Conservation (phyloP, 129 eudicot species). For the Cynara cardunculus region DNA sequence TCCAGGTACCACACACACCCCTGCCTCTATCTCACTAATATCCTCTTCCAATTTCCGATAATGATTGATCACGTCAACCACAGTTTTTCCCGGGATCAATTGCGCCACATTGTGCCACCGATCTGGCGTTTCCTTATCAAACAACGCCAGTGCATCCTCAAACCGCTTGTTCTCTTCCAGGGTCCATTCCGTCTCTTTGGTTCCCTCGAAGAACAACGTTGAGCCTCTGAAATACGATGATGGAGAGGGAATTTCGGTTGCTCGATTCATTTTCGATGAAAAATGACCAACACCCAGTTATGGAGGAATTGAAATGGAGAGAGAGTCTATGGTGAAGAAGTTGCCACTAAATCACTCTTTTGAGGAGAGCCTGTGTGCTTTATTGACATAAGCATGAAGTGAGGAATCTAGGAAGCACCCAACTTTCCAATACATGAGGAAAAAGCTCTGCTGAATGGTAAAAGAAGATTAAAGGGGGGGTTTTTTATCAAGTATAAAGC, state of each 20-base stretch:
- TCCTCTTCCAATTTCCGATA: constrained; percentile 68
- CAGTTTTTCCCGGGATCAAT: constrained; percentile 74
- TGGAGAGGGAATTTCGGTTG: constrained; percentile 33
- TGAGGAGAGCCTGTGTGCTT: constrained; percentile 28
- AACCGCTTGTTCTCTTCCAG: constrained; percentile 74
- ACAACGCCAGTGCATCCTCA: constrained; percentile 70
- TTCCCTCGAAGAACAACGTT: constrained; percentile 53
- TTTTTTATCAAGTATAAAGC: constrained; percentile 8
- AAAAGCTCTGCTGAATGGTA: constrained; percentile 27
- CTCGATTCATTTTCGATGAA: constrained; percentile 29
- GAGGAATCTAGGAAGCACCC: constrained; percentile 44
- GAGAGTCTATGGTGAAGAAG: constrained; percentile 12
- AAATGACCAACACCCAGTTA: neutral
- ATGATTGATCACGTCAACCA: constrained; percentile 67
- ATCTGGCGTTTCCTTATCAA: constrained; percentile 74
- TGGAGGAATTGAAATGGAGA: constrained; percentile 3
- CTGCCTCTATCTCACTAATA: constrained; percentile 82
- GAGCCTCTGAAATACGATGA: constrained; percentile 32
- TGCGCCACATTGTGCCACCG: constrained; percentile 83
- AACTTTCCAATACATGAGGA: constrained; percentile 48
- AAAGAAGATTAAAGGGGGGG: neutral
- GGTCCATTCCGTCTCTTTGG: constrained; percentile 56
- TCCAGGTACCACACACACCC: constrained; percentile 53
- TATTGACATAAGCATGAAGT: constrained; percentile 32
- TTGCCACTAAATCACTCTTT: constrained; percentile 19